phyloP scores from a whole-genome alignment of 1,284 basidiomycete genomes.

The Anthracocystis walkeri region DNA sequence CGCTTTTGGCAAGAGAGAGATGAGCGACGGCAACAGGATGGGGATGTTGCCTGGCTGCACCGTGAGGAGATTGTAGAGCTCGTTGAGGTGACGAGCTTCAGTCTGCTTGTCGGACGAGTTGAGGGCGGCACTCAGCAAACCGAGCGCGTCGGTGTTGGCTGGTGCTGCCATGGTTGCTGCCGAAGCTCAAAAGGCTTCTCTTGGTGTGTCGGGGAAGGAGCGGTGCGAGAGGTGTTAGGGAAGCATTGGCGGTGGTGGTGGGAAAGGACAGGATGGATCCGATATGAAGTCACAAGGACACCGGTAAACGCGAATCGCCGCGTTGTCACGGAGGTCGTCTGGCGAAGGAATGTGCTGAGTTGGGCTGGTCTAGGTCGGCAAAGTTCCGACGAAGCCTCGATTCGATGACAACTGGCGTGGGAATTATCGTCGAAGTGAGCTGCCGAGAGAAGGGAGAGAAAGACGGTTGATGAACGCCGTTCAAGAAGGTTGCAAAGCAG shows the following conservation, averaged over 20 bases:
- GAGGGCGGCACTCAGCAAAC: conserved; percentile 59
- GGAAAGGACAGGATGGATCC: conserved; percentile 1
- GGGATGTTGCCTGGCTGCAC: conserved; percentile 60
- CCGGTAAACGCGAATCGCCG: conserved; percentile 4
- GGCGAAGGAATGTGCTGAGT: not conserved
- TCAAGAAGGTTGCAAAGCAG: too few relatives aligned
- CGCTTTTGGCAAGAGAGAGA: conserved; percentile 50
- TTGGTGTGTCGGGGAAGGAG: not conserved
- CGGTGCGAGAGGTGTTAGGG: not conserved
- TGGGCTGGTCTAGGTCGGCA: not conserved
- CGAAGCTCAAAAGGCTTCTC: conserved; percentile 1
- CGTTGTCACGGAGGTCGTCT: not conserved
- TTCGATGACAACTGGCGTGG: not conserved
- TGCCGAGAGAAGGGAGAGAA: not conserved
- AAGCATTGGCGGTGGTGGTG: not conserved
- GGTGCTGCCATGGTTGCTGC: conserved; percentile 41
- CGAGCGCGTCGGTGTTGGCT: conserved; percentile 53
- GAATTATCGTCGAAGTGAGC: not conserved
- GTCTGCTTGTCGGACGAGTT: conserved; percentile 40
- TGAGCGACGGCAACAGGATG: conserved; percentile 55
- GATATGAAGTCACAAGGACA: not conserved
- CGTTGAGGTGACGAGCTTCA: conserved; percentile 46
- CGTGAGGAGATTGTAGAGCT: conserved; percentile 57
- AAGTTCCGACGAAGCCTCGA: not conserved
- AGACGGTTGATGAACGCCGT: not conserved